These are phyloP conservation scores for Amaranthus cruentus DNA, from an alignment of 148 eudicot species.

Conservation along the genomic window DNA sequence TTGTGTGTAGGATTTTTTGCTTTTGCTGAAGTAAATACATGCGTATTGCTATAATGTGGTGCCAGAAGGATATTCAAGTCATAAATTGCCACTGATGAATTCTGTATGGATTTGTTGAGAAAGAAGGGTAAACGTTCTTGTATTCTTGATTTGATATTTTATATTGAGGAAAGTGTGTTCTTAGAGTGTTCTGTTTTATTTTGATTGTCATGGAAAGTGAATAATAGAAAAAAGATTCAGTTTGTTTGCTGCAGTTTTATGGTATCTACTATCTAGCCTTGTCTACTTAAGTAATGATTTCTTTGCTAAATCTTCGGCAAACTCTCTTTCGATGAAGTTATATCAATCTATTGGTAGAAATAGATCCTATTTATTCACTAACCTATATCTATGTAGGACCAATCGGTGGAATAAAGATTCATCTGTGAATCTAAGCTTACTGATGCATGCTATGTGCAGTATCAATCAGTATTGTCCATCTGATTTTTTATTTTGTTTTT, in stretches of 20 bases:
- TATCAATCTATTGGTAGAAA: not conserved
- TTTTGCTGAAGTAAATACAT: conserved; percentile 6
- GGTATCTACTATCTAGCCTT: not conserved
- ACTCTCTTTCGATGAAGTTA: not conserved
- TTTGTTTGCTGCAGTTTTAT: not conserved
- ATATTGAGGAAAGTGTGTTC: not conserved
- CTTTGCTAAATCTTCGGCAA: not conserved
- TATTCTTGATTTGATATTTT: not conserved
- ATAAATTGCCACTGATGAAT: not conserved
- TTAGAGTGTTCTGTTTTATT: not conserved
- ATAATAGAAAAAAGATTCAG: not conserved
- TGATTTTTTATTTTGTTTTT: not conserved
- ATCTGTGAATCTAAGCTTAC: not conserved
- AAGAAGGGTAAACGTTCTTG: not conserved
- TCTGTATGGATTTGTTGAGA: not conserved
- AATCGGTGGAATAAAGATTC: not conserved
- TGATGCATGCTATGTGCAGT: conserved; percentile 3
- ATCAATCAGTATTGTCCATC: not conserved
- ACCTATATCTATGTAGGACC: not conserved
- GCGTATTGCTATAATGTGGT: not conserved
- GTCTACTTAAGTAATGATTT: not conserved
- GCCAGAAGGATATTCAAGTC: not conserved
- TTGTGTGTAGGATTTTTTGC: not conserved
- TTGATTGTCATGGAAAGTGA: not conserved
- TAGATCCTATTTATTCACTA: too few relatives aligned